These are phyloP conservation scores for Lasiodiplodia hormozganensis DNA, from an alignment of 2,329 filamentous ascomycete species.

Conservation along the genomic window DNA sequence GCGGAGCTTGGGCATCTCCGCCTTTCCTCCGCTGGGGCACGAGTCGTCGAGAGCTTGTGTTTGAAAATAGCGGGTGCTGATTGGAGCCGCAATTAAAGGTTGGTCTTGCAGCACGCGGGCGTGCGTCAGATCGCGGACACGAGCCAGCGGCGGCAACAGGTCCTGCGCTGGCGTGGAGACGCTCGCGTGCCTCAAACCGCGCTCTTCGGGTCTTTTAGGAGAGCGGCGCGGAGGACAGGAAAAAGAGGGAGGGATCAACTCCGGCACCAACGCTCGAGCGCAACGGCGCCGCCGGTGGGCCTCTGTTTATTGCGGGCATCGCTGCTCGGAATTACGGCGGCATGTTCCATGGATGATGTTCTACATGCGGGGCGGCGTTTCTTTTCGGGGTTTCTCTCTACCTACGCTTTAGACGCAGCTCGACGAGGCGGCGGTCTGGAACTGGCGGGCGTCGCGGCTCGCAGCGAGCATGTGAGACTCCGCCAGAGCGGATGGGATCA, in stretches of 20 bases:
- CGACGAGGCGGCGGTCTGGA: slow-evolving; percentile 19
- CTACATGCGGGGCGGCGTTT: slow-evolving; percentile 23
- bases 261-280: slow-evolving; percentile 11
- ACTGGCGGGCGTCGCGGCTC: neutral
- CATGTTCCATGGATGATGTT: slow-evolving; percentile 19
- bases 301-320: slow-evolving; percentile 27
- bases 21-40: slow-evolving; percentile 22
- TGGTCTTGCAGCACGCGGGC: slow-evolving; percentile 11
- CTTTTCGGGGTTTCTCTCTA: slow-evolving; percentile 3
- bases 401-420: neutral
- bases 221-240: slow-evolving; percentile 16
- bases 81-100: slow-evolving; percentile 26
- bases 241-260: slow-evolving; percentile 25
- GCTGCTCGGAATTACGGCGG: neutral
- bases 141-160: slow-evolving; percentile 8
- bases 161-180: slow-evolving; percentile 14
- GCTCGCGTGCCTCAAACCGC: slow-evolving; percentile 10
- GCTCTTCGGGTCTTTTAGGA: slow-evolving; percentile 27
- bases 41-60: slow-evolving; percentile 21
- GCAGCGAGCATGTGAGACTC: slow-evolving; percentile 26
- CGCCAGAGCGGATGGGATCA: neutral
- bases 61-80: slow-evolving; percentile 18
- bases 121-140: slow-evolving; percentile 19
- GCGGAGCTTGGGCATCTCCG: slow-evolving; percentile 23
- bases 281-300: slow-evolving; percentile 24